A percentile compares a stretch with the other conserved stretches of the same genome.
Evolutionary conservation across 2,329 filamentous ascomycete genomes (phyloP).

Genomic region (Zasmidium angulare): DNA sequence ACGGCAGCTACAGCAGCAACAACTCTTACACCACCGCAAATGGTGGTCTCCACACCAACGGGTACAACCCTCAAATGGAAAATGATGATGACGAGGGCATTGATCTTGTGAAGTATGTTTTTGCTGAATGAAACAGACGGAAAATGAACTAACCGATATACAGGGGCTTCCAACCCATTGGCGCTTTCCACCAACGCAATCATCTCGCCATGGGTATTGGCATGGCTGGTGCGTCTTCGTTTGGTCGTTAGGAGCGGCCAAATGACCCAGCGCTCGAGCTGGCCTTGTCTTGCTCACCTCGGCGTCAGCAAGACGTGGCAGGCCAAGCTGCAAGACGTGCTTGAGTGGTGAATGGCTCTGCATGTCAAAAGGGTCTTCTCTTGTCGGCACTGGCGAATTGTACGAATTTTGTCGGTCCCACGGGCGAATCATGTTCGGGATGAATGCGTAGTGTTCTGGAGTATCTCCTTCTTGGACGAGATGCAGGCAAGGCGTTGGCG

Average conservation of each 20-base stretch:
- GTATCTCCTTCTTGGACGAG: no score
- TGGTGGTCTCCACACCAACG: slow-evolving; percentile 13
- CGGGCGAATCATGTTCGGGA: no score
- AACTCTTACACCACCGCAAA: slow-evolving; percentile 8
- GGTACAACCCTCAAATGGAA: slow-evolving; percentile 36
- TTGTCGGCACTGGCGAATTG: no score
- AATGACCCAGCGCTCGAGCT: background rate
- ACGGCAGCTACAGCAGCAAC: slow-evolving; percentile 8
- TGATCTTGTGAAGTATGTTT: slow-evolving; percentile 50
- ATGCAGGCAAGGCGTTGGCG: no score
- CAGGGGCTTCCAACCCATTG: slow-evolving; percentile 52
- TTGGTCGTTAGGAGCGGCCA: slow-evolving; percentile 21
- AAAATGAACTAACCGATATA: slow-evolving; percentile 14
- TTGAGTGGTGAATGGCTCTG: no score
- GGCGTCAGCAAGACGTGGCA: background rate
- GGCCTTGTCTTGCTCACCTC: background rate
- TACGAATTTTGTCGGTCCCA: no score
- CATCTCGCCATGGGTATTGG: slow-evolving; percentile 31
- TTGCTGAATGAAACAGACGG: background rate
- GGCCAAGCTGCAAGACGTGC: no score
- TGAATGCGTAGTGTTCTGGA: no score
- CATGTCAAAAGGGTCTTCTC: no score
- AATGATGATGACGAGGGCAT: slow-evolving; percentile 48
- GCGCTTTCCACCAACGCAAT: slow-evolving; percentile 44
- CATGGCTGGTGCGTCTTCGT: slow-evolving; percentile 21